These are phyloP conservation scores for Byssochlamys sp. DNA, from an alignment of 2,329 filamentous ascomycete genomes.

Conservation along the genomic window DNA sequence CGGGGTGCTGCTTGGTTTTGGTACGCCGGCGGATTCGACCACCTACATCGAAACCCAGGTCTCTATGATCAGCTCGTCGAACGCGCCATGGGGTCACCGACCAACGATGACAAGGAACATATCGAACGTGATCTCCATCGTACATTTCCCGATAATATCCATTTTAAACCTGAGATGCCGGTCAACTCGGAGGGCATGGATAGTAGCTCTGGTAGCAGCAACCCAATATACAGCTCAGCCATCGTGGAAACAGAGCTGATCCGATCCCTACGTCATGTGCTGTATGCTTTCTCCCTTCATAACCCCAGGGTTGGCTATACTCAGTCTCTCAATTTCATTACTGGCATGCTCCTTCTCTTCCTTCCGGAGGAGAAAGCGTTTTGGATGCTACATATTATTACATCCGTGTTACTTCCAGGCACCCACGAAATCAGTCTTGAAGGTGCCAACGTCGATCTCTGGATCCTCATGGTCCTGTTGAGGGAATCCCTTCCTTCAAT, in stretches of 20 bases:
- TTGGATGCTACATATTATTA: constrained; percentile 87
- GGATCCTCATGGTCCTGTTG: constrained; percentile 80
- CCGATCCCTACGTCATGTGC: constrained; percentile 67
- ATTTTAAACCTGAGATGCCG: constrained; percentile 60
- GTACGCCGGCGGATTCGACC: constrained; percentile 78
- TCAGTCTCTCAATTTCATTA: constrained; percentile 89
- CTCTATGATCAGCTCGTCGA: constrained; percentile 64
- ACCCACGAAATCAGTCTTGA: constrained; percentile 86
- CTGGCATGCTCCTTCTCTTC: constrained; percentile 79
- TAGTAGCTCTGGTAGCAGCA: constrained; percentile 25
- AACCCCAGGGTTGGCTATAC: constrained; percentile 90
- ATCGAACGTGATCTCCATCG: constrained; percentile 90
- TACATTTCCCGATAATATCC: constrained; percentile 88
- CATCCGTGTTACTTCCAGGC: constrained; percentile 74
- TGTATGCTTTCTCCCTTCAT: constrained; percentile 83
- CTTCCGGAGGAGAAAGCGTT: constrained; percentile 87
- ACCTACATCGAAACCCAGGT: constrained; percentile 64
- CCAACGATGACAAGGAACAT: constrained; percentile 68
- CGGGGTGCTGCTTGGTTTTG: constrained; percentile 95
- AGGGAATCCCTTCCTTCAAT: constrained; percentile 72
- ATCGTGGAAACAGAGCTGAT: constrained; percentile 66
- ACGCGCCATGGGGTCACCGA: constrained; percentile 55
- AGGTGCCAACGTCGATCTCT: constrained; percentile 85
- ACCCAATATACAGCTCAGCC: constrained; percentile 23
- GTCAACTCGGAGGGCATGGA: constrained; percentile 8